These are phyloP conservation scores for Neonectria neomacrospora DNA, from an alignment of 2,329 filamentous ascomycete genomes.

Conservation along the genomic window DNA sequence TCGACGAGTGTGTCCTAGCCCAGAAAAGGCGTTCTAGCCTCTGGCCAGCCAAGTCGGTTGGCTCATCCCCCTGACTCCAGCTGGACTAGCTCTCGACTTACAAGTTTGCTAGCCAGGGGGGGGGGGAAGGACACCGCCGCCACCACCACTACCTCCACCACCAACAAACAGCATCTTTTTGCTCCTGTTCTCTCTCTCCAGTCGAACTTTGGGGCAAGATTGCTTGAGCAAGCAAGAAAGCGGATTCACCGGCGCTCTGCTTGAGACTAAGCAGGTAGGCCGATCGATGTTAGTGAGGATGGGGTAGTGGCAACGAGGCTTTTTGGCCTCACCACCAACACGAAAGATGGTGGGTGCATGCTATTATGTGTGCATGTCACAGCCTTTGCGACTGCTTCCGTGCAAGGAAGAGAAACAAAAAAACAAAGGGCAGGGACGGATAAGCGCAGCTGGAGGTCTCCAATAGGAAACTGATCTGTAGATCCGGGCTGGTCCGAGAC, in stretches of 20 bases:
- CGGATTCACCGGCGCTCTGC: not conserved
- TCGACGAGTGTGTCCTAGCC: not conserved
- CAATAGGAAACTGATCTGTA: not conserved
- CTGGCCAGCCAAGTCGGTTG: not conserved
- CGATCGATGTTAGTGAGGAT: not conserved
- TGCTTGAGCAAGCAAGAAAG: not conserved
- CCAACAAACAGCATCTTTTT: not conserved
- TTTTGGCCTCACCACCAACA: not conserved
- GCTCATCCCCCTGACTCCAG: not conserved
- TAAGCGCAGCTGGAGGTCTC: not conserved
- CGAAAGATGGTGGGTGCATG: not conserved
- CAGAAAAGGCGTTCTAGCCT: not conserved
- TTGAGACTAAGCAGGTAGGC: not conserved
- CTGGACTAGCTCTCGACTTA: not conserved
- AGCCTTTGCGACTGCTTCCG: not conserved
- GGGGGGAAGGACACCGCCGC: not conserved
- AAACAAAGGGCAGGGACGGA: not conserved
- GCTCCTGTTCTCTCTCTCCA: not conserved
- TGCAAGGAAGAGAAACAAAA: not conserved
- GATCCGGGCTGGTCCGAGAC: not conserved
- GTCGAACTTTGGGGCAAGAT: not conserved
- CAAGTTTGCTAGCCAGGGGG: not conserved
- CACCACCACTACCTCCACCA: not conserved
- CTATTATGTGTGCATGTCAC: too few relatives aligned
- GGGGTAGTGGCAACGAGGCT: not conserved